These are phyloP conservation scores for Sungouiella blattae DNA, from an alignment of 805 yeast species.

Conservation along the genomic window DNA sequence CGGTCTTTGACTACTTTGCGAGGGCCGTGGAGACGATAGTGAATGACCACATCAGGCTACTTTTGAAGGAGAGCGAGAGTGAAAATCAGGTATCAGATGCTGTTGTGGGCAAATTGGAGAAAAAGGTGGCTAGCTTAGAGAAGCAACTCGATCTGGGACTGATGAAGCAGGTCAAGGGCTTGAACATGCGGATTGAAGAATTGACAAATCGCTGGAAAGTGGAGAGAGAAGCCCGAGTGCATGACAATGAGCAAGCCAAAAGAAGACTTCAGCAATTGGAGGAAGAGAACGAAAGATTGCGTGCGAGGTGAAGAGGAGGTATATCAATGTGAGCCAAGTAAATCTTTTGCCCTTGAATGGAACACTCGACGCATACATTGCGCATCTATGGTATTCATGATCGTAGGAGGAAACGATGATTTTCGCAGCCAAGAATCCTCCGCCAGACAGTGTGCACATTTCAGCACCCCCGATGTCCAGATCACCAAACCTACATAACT, in stretches of 20 bases:
- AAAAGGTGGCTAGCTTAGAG: slow-evolving; percentile 15
- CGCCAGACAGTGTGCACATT: too few relatives aligned
- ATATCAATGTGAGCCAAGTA: too few relatives aligned
- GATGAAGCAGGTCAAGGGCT: slow-evolving; percentile 18
- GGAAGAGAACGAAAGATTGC: slow-evolving; percentile 44
- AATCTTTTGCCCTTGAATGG: too few relatives aligned
- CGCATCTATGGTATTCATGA: too few relatives aligned
- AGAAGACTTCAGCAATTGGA: slow-evolving; percentile 52
- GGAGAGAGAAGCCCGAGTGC: slow-evolving; percentile 65
- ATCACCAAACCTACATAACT: too few relatives aligned
- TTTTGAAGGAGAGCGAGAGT: slow-evolving; percentile 32
- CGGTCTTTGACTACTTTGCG: slow-evolving; percentile 53
- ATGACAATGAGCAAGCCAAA: slow-evolving; percentile 57
- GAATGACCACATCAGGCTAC: slow-evolving; percentile 47
- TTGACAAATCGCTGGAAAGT: slow-evolving; percentile 63
- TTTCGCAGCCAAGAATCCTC: too few relatives aligned
- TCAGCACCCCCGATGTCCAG: too few relatives aligned
- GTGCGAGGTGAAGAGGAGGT: too few relatives aligned
- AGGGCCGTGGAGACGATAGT: slow-evolving; percentile 59
- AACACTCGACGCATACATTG: too few relatives aligned
- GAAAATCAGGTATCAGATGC: too few relatives aligned
- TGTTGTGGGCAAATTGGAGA: slow-evolving; percentile 18
- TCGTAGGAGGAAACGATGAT: too few relatives aligned
- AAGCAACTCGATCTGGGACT: slow-evolving; percentile 26
- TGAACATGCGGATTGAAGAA: slow-evolving; percentile 51